Evolutionary conservation across 208 protist species (phyloP).

Genomic region (Trypanosoma cruzi): DNA sequence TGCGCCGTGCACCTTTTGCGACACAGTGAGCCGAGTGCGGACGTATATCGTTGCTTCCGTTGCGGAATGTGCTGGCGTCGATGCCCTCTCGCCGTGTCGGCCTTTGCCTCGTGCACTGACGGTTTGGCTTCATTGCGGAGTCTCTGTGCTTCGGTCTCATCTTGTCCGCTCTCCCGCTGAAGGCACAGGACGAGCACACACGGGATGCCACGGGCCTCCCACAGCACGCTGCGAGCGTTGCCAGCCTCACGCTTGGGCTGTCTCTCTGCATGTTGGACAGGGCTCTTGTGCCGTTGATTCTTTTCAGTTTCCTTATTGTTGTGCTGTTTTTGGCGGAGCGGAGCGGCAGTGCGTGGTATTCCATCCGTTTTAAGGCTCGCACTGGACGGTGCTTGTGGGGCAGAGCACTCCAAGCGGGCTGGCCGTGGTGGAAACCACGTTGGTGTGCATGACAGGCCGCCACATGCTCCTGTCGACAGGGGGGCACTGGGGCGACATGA

Average conservation of each 20-base stretch:
- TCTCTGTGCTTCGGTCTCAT: slow-evolving; percentile 69
- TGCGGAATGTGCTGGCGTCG: slow-evolving; percentile 57
- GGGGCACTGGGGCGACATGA: slow-evolving; percentile 54
- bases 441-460: slow-evolving; percentile 56
- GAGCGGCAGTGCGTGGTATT: slow-evolving; percentile 45
- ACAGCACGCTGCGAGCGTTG: slow-evolving; percentile 34
- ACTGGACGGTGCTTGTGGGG: slow-evolving; percentile 57
- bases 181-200: slow-evolving; percentile 20
- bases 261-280: slow-evolving; percentile 48
- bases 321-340: slow-evolving; percentile 58
- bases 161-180: slow-evolving; percentile 61
- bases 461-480: slow-evolving; percentile 44
- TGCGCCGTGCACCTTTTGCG: slow-evolving; percentile 54
- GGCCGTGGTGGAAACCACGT: slow-evolving; percentile 44
- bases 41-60: slow-evolving; percentile 59
- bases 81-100: slow-evolving; percentile 64
- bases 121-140: slow-evolving; percentile 83
- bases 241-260: slow-evolving; percentile 42
- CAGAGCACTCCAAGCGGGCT: slow-evolving; percentile 53
- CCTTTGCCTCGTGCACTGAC: slow-evolving; percentile 86
- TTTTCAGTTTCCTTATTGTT: slow-evolving; percentile 48
- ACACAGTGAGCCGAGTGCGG: slow-evolving; percentile 65
- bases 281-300: slow-evolving; percentile 50
- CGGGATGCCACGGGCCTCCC: slow-evolving; percentile 11
- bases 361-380: slow-evolving; percentile 45